Conservation (phyloP, 1,284 basidiomycete genomes). For the Ganoderma lingzhi region DNA sequence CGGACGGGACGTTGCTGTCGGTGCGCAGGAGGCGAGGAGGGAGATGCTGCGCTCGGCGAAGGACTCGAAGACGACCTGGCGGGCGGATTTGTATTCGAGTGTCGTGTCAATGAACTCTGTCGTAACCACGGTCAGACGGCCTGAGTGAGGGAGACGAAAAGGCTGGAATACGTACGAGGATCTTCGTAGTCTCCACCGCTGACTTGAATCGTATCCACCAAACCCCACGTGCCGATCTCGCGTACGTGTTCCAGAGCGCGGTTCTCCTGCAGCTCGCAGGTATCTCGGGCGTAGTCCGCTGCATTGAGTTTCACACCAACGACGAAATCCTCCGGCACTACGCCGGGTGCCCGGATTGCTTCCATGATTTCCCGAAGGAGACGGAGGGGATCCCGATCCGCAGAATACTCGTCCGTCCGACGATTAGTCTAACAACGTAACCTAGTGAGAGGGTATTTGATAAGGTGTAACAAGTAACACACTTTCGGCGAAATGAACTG, state of each 20-base stretch:
- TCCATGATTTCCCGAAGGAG: constrained; percentile 73
- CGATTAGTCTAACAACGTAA: constrained; percentile 86
- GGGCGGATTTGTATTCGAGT: constrained; percentile 40
- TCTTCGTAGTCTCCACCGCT: constrained; percentile 90
- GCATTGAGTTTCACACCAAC: constrained; percentile 91
- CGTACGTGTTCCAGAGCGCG: constrained; percentile 72
- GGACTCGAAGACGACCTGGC: constrained; percentile 69
- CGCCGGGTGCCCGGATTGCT: constrained; percentile 58
- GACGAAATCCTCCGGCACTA: constrained; percentile 69
- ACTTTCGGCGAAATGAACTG: constrained; percentile 88
- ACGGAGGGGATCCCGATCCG: constrained; percentile 56
- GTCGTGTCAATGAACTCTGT: constrained; percentile 41
- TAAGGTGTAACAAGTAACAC: constrained; percentile 26
- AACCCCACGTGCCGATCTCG: constrained; percentile 68
- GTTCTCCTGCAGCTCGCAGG: constrained; percentile 43
- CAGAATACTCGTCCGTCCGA: constrained; percentile 71
- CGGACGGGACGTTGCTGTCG: constrained; percentile 30
- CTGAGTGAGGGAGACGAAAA: background rate
- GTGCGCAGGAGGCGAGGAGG: constrained; percentile 45
- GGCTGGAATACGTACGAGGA: constrained; percentile 58
- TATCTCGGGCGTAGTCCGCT: constrained; percentile 75
- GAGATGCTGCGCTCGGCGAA: constrained; percentile 64
- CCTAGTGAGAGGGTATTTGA: too few relatives aligned
- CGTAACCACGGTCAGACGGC: background rate
- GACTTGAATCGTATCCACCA: constrained; percentile 86